phyloP scores from a whole-genome alignment of 208 protist species.

The Angomonas ambiguus region DNA sequence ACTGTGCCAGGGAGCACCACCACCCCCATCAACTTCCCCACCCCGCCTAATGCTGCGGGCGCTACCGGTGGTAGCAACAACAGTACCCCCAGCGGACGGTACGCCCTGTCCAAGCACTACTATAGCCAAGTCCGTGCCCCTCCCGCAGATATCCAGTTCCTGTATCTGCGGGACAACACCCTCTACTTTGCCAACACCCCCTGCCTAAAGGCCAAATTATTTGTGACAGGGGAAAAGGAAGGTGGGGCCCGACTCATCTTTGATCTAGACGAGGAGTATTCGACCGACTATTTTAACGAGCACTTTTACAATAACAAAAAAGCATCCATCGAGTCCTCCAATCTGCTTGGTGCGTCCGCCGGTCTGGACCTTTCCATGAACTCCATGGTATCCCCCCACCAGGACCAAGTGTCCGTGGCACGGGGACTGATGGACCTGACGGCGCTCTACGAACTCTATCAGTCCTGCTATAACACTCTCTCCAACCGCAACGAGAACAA shows the following conservation, averaged over 20 bases:
- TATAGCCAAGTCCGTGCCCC: slow-evolving; percentile 26
- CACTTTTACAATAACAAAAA: slow-evolving; percentile 6
- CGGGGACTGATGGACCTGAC: neutral
- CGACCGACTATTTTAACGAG: neutral
- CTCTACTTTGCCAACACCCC: slow-evolving; percentile 48
- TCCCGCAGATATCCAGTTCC: slow-evolving; percentile 38
- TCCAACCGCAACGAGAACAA: slow-evolving; percentile 2
- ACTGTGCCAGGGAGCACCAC: neutral
- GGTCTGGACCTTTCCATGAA: neutral
- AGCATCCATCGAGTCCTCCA: neutral
- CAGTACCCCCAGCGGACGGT: neutral
- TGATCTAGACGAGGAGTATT: slow-evolving; percentile 25
- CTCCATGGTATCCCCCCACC: neutral
- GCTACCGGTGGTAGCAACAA: neutral
- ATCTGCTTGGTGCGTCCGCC: slow-evolving; percentile 6
- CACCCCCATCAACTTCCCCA: neutral
- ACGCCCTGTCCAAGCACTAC: neutral
- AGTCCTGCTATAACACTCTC: neutral
- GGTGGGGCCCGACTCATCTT: slow-evolving; percentile 11
- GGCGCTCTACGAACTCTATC: neutral
- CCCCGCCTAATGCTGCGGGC: neutral
- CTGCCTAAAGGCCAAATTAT: slow-evolving; percentile 41
- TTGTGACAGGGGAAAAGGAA: slow-evolving; percentile 26
- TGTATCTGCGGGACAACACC: slow-evolving; percentile 57
- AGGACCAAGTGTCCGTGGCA: neutral